Evolutionary conservation across 2,329 filamentous ascomycete genomes (phyloP).

Genomic region (Aspergillus awamori): DNA sequence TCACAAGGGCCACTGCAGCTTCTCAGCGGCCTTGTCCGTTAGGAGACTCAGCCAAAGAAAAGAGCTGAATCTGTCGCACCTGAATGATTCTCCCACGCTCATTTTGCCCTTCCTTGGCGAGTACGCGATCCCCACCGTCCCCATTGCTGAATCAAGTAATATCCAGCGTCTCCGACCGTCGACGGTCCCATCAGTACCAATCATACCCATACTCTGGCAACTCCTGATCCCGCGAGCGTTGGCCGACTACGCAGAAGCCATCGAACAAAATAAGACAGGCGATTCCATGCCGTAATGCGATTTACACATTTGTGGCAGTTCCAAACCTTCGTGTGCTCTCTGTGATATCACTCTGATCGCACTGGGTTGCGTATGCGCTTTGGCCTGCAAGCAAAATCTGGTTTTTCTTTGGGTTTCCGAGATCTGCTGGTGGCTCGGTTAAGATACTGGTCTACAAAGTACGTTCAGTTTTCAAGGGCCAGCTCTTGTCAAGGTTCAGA

Average conservation of each 20-base stretch:
- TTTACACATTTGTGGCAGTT: neutral
- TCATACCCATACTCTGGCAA: neutral
- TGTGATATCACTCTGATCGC: constrained; percentile 6
- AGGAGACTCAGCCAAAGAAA: neutral
- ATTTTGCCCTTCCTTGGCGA: constrained; percentile 1
- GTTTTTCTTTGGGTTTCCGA: constrained; percentile 3
- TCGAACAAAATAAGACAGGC: neutral
- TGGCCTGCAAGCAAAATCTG: constrained; percentile 3
- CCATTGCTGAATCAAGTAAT: constrained; percentile 7
- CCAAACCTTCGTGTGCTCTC: neutral
- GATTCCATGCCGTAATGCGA: neutral
- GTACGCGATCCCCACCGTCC: neutral
- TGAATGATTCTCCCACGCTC: constrained; percentile 1
- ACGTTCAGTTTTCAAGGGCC: neutral
- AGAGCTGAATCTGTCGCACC: neutral
- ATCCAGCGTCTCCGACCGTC: constrained; percentile 5
- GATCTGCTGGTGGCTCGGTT: neutral
- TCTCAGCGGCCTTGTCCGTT: neutral
- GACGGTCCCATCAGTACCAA: neutral
- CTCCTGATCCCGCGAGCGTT: neutral
- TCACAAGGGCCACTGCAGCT: neutral
- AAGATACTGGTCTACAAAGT: neutral
- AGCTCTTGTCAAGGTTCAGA: neutral
- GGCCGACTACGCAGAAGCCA: neutral
- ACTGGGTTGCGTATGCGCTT: constrained; percentile 6